A percentile compares a stretch with the other conserved stretches of the same genome.
These are phyloP conservation scores for Colletotrichum destructivum DNA, from an alignment of 2,329 filamentous ascomycete species.

Conservation along the genomic window DNA sequence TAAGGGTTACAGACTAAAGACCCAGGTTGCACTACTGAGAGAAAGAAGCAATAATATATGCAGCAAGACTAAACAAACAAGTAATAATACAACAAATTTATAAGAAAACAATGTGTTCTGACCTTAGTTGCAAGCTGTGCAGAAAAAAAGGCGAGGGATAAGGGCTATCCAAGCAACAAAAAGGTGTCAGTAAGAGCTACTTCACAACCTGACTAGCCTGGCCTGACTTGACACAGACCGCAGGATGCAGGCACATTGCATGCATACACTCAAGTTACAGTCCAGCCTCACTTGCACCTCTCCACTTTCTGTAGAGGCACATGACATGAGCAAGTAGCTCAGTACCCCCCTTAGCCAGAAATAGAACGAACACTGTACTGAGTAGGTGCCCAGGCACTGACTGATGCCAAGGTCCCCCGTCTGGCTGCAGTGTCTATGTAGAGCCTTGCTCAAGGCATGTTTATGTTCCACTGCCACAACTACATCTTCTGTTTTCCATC, in stretches of 20 bases:
- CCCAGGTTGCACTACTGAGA: neutral
- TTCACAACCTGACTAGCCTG: neutral
- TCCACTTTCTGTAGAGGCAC: neutral
- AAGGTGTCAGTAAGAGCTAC: neutral
- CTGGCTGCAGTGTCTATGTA: too few relatives aligned
- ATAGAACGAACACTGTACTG: too few relatives aligned
- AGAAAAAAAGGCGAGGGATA: neutral
- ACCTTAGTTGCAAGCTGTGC: neutral
- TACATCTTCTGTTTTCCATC: neutral
- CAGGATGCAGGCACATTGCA: slow-evolving; percentile 13
- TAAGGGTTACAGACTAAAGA: neutral
- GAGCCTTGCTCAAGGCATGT: too few relatives aligned
- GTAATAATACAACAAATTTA: neutral
- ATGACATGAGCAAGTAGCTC: neutral
- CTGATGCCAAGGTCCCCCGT: too few relatives aligned
- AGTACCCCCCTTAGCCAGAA: neutral
- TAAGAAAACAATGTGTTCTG: neutral
- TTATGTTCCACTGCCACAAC: neutral
- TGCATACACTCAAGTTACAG: neutral
- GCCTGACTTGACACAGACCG: neutral
- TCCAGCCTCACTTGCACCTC: neutral
- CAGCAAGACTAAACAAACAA: neutral
- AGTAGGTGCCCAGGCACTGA: neutral
- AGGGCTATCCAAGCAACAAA: neutral
- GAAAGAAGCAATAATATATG: too few relatives aligned